Conservation (phyloP, 495 filamentous ascomycete species). For the Aspergillus avenaceus region DNA sequence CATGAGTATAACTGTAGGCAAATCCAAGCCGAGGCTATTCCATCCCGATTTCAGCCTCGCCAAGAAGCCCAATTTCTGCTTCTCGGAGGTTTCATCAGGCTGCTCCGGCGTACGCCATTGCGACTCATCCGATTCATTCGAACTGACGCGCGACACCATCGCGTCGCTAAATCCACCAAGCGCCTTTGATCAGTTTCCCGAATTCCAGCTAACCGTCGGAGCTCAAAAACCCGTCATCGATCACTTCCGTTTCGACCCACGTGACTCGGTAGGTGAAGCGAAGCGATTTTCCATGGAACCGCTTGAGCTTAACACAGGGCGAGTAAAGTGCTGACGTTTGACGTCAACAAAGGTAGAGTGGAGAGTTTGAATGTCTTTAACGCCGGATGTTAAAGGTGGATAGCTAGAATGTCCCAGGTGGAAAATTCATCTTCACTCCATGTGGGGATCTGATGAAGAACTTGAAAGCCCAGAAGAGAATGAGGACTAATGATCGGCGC, state of each 20-base stretch:
- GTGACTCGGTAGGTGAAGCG: background rate
- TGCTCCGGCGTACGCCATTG: constrained; percentile 8
- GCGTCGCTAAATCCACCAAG: background rate
- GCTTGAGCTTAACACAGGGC: background rate
- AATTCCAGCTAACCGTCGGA: too few species aligned
- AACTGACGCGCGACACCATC: constrained; percentile 16
- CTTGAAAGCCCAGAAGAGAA: background rate
- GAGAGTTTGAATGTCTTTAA: background rate
- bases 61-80: constrained; percentile 13
- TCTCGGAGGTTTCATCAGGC: constrained; percentile 8
- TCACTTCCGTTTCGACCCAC: background rate
- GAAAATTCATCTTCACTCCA: background rate
- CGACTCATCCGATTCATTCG: constrained; percentile 11
- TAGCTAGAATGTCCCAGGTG: too few species aligned
- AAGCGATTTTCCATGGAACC: background rate
- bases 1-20: constrained; percentile 26
- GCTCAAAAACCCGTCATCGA: background rate
- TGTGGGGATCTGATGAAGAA: background rate
- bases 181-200: background rate
- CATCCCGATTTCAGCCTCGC: constrained; percentile 24
- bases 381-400: too few species aligned
- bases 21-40: constrained; percentile 56
- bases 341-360: background rate
- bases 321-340: background rate
- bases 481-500: background rate